phyloP scores from a whole-genome alignment of 1,139 yeast species.

The Ogataea hybrid region DNA sequence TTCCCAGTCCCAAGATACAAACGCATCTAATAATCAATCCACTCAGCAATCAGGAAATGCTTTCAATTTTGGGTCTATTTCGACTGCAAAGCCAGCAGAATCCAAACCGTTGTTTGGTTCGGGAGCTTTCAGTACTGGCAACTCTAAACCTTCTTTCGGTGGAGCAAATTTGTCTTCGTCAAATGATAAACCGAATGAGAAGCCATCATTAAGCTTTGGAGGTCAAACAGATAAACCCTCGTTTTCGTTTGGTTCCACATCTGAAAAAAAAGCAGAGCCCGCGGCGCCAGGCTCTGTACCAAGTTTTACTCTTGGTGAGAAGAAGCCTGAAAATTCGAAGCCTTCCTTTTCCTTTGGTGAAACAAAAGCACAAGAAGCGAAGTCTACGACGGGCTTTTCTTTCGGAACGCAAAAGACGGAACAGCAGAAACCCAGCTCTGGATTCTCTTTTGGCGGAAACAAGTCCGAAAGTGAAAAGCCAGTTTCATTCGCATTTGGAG shows the following conservation, averaged over 20 bases:
- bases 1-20: not conserved
- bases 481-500: not conserved
- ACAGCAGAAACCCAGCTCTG: conserved; percentile 9
- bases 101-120: conserved; percentile 4
- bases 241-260: conserved; percentile 2
- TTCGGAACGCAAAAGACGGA: conserved; percentile 28
- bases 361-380: conserved; percentile 1
- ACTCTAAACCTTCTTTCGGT: not conserved
- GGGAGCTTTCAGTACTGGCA: not conserved
- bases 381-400: conserved; percentile 11
- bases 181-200: not conserved
- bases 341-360: conserved; percentile 7
- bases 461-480: conserved; percentile 8
- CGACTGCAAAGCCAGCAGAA: not conserved
- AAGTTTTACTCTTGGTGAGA: conserved; percentile 2
- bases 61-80: conserved; percentile 1
- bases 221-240: not conserved
- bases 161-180: not conserved
- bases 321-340: not conserved
- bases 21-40: not conserved
- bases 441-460: conserved; percentile 30
- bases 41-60: not conserved
- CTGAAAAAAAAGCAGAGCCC: not conserved
- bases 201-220: not conserved
- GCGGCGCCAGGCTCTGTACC: not conserved